Evolutionary conservation across 164 flowering plant species (phyloP).

Genomic region (Nelumbo lutea): DNA sequence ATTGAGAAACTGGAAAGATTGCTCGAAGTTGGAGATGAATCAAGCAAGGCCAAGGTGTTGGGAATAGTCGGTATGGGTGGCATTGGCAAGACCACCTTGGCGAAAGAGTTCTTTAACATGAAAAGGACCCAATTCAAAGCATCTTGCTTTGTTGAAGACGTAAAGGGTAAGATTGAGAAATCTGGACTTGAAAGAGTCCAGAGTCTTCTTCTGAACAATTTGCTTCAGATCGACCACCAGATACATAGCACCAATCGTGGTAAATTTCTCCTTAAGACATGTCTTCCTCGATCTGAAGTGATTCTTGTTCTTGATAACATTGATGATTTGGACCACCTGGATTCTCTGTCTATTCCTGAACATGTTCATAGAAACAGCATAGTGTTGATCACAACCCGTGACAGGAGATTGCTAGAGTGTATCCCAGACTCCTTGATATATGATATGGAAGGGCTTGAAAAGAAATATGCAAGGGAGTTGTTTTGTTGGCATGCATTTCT

Average conservation of each 20-base stretch:
- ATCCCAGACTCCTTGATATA: constrained; percentile 6
- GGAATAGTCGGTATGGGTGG: constrained; percentile 9
- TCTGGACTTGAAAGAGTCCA: constrained; percentile 5
- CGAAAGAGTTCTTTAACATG: constrained; percentile 1
- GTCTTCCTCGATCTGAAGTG: constrained; percentile 3
- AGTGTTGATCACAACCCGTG: constrained; percentile 8
- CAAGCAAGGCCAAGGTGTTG: constrained; percentile 1
- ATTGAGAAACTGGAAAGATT: constrained; percentile 1
- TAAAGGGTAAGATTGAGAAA: constrained; percentile 1
- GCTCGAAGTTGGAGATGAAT: background rate
- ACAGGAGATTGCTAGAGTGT: constrained; percentile 3
- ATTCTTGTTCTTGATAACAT: constrained; percentile 2
- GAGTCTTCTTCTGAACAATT: background rate
- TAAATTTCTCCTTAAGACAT: constrained; percentile 1
- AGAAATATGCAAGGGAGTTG: constrained; percentile 5
- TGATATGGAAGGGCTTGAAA: constrained; percentile 11
- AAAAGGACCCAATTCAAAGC: background rate
- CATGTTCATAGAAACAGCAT: constrained; percentile 3
- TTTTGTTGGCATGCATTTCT: constrained; percentile 10
- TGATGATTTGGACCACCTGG: constrained; percentile 3
- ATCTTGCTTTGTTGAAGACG: constrained; percentile 6
- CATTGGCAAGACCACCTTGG: constrained; percentile 1
- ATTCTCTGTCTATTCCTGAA: constrained; percentile 4
- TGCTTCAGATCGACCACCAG: constrained; percentile 7
- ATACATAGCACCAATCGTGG: constrained; percentile 4